phyloP scores from a whole-genome alignment of 2,329 filamentous ascomycete species.

The Penicillium vulpinum region DNA sequence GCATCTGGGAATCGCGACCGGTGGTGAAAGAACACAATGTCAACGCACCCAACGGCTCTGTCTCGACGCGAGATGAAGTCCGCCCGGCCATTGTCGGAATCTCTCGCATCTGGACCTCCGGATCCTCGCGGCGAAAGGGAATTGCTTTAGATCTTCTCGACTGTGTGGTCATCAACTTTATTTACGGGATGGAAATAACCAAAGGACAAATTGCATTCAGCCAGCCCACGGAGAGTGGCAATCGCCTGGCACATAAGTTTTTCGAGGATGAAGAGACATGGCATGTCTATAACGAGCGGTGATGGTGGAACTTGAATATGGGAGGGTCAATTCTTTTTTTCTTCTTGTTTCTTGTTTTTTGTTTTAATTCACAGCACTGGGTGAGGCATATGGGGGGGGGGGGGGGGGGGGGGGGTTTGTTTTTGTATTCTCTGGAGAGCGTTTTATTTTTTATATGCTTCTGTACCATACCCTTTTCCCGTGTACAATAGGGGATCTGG shows the following conservation, averaged over 20 bases:
- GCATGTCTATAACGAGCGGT: slow-evolving; percentile 58
- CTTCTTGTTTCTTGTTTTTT: no score
- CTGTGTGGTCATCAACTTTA: slow-evolving; percentile 55
- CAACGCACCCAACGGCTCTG: slow-evolving; percentile 34
- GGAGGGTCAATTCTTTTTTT: no score
- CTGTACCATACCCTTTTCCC: slow-evolving; percentile 10
- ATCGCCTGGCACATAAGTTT: slow-evolving; percentile 58
- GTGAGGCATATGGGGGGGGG: not conserved
- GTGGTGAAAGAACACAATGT: slow-evolving; percentile 40
- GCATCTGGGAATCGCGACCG: slow-evolving; percentile 57
- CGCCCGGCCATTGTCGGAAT: slow-evolving; percentile 59
- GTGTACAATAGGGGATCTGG: slow-evolving; percentile 5
- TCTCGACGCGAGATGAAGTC: slow-evolving; percentile 47
- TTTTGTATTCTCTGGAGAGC: slow-evolving; percentile 2
- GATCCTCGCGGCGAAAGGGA: slow-evolving; percentile 56
- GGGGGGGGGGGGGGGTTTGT: not conserved
- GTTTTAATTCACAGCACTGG: slow-evolving; percentile 2
- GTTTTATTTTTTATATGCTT: not conserved
- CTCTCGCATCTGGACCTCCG: slow-evolving; percentile 66
- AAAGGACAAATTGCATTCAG: slow-evolving; percentile 63
- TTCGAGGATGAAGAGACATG: slow-evolving; percentile 57
- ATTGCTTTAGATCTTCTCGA: slow-evolving; percentile 61
- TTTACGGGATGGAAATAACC: slow-evolving; percentile 56
- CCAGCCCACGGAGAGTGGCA: slow-evolving; percentile 64
- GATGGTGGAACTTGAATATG: slow-evolving; percentile 17